Evolutionary conservation across 78 protist genomes (phyloP).

Genomic region (Andalucia godoyi): DNA sequence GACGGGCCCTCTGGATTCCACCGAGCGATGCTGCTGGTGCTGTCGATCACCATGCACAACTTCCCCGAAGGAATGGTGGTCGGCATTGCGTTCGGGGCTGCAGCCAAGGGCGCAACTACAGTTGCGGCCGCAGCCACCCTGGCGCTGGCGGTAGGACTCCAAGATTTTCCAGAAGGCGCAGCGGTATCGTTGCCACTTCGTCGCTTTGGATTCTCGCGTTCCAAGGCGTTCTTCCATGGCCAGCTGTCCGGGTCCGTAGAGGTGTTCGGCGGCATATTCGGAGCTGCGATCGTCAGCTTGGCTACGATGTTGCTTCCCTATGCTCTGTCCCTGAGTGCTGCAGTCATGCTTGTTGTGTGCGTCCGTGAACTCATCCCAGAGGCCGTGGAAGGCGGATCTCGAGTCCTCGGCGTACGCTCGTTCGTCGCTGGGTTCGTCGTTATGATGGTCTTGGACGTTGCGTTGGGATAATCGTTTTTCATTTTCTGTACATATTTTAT

Average conservation of each 20-base stretch:
- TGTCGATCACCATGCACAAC: slow-evolving; percentile 38
- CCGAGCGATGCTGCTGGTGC: slow-evolving; percentile 13
- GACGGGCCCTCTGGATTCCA: no score
- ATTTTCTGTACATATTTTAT: no score
- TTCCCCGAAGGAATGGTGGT: slow-evolving; percentile 42
- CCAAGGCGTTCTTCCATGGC: slow-evolving; percentile 3
- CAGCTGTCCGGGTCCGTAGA: slow-evolving; percentile 33
- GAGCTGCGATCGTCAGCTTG: neutral
- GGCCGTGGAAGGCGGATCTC: slow-evolving; percentile 1
- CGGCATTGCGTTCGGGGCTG: slow-evolving; percentile 23
- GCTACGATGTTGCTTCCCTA: slow-evolving; percentile 12
- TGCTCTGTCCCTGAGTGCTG: slow-evolving; percentile 31
- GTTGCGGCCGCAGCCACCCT: neutral
- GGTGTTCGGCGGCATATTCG: slow-evolving; percentile 25
- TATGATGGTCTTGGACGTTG: slow-evolving; percentile 36
- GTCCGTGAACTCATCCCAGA: slow-evolving; percentile 23
- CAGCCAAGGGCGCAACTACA: neutral
- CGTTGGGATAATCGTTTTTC: slow-evolving; percentile 29
- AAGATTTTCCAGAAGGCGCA: slow-evolving; percentile 35
- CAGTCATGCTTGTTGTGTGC: slow-evolving; percentile 32
- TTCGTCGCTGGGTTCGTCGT: slow-evolving; percentile 16
- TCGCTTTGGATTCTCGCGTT: slow-evolving; percentile 19
- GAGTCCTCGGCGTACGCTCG: neutral
- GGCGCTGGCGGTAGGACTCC: slow-evolving; percentile 31
- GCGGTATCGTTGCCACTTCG: slow-evolving; percentile 31